Conservation (phyloP, 2,329 filamentous ascomycete genomes). For the Alternaria sp. region DNA sequence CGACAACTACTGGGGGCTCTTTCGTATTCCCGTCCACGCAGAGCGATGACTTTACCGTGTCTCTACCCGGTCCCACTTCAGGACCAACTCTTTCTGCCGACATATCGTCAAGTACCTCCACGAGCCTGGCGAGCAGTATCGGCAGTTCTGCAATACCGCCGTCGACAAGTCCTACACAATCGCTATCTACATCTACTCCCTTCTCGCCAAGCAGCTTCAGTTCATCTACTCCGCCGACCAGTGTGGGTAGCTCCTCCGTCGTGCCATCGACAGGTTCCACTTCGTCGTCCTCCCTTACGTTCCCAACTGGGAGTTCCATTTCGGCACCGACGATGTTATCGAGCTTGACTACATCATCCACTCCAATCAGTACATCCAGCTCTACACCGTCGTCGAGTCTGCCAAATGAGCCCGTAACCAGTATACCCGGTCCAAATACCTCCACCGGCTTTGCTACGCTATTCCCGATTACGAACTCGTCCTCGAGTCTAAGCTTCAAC, state of each 20-base stretch:
- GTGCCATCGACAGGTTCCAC: background rate
- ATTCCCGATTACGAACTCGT: background rate
- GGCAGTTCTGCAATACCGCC: background rate
- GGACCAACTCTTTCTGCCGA: background rate
- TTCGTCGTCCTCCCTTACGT: background rate
- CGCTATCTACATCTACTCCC: background rate
- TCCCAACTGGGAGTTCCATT: background rate
- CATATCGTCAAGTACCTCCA: background rate
- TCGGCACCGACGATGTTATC: accelerated
- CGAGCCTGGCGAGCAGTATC: background rate
- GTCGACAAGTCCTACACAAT: background rate
- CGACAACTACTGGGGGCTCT: background rate
- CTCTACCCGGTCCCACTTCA: background rate
- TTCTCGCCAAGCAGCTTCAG: background rate
- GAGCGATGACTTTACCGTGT: background rate
- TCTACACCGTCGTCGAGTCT: background rate
- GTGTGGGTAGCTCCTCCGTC: background rate
- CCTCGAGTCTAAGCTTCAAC: background rate
- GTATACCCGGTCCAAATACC: background rate
- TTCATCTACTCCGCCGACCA: background rate
- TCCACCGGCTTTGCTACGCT: background rate
- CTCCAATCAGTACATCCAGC: background rate
- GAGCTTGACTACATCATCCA: background rate
- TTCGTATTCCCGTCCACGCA: background rate
- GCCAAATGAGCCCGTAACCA: no score